These are phyloP conservation scores for Boletus semigastroideus DNA, from an alignment of 1,284 basidiomycete species.

Conservation along the genomic window DNA sequence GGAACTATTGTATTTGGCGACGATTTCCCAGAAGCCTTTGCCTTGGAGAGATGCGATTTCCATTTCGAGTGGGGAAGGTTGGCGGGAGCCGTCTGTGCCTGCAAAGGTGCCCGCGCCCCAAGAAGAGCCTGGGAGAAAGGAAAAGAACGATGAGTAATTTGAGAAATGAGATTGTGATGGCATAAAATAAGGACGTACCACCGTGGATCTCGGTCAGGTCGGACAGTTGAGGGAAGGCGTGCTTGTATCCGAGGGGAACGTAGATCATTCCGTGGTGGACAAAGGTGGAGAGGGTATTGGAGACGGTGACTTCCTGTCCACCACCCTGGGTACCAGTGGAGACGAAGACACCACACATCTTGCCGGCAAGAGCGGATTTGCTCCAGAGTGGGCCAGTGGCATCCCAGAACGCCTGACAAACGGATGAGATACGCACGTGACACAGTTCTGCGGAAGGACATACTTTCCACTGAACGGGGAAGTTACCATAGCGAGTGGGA, in stretches of 20 bases:
- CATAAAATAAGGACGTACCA: slow-evolving; percentile 42
- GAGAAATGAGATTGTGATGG: not conserved
- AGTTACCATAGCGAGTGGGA: slow-evolving; percentile 76
- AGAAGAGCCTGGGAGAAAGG: slow-evolving; percentile 48
- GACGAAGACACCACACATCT: slow-evolving; percentile 76
- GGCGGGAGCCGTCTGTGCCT: slow-evolving; percentile 59
- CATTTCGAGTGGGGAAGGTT: slow-evolving; percentile 62
- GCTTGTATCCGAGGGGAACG: slow-evolving; percentile 78
- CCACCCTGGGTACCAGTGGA: slow-evolving; percentile 67
- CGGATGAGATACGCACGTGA: not conserved
- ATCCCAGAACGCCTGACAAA: slow-evolving; percentile 73
- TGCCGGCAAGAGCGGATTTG: slow-evolving; percentile 70
- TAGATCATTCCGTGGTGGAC: slow-evolving; percentile 80
- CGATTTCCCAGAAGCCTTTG: slow-evolving; percentile 52
- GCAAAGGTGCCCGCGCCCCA: slow-evolving; percentile 78
- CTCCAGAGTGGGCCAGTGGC: slow-evolving; percentile 79
- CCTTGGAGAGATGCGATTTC: slow-evolving; percentile 69
- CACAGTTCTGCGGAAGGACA: not conserved
- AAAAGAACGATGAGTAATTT: not conserved
- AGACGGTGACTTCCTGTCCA: slow-evolving; percentile 71
- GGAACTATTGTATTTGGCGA: slow-evolving; percentile 39
- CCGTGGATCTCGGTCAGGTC: slow-evolving; percentile 68
- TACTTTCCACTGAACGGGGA: slow-evolving; percentile 73
- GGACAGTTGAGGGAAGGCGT: slow-evolving; percentile 55
- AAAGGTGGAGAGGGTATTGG: slow-evolving; percentile 70